Base-by-base conservation (phyloP, 2,329 filamentous ascomycete species). In the Alternaria angustiovoidea region DNA sequence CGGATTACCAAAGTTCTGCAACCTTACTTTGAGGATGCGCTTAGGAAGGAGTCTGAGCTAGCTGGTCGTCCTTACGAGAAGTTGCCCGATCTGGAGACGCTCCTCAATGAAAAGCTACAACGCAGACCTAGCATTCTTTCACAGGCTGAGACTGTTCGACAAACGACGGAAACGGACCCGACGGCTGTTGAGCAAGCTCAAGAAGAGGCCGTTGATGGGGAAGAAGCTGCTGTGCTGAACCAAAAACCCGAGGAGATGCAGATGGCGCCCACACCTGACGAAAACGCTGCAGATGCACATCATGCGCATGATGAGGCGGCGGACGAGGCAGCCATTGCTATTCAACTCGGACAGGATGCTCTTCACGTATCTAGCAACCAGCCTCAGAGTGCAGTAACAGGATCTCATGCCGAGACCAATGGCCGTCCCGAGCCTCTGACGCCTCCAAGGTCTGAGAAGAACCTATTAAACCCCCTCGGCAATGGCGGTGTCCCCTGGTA, bases 401-500 rank as follows among this genome's bases (percentile, higher is more conserved):
- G 71, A 8, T 68, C 74, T 43, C 56, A 57, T 14, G 63, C 58
- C 28, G 65, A 61, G 7, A 49, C n/a, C 7, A 62, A 63, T 18
- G 65, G 54, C 14, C 63, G 75, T 39, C 61, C 67, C 4, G 78
- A 77, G 20, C 89, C 89, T 3, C 86, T 89, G 11, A 91, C 89
- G 2, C 89, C 89, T 26, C 89, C 89, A 1, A 85, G 88, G 53
- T 91, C 77, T 4, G 77, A 79, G 54, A 78, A 79, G 56, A 84
- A 86, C 44, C 76, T 83, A 2, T 71, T 80, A 64, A 86, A 88
- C 36, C 70, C 72, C 7, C 64, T 78, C 14, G 70, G 71, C 18
- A 70, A 77, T 49, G 94, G 94, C 59, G 94, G 94, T 34, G 83
- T 96, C 12, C 88, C 92, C 7, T 97, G 93, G 93, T 97, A 96